Conservation (phyloP, 495 filamentous ascomycete species). For the Aspergillus heteromorphus region DNA sequence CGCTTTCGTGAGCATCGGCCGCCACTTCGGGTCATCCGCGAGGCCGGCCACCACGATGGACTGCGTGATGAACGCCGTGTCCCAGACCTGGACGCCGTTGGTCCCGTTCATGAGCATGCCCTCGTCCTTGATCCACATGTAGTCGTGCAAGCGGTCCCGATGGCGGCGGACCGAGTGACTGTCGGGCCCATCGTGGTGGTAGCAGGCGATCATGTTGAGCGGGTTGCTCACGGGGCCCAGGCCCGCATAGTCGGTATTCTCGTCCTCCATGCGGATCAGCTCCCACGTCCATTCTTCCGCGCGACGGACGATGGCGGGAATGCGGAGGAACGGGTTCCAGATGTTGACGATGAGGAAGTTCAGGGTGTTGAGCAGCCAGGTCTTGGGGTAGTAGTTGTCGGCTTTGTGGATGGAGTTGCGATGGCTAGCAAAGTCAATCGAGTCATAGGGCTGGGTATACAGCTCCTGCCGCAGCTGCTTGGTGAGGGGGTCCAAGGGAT, state of each 20-base stretch:
- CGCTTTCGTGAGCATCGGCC: conserved; percentile 76
- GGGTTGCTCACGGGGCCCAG: conserved; percentile 85
- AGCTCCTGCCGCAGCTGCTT: conserved; percentile 73
- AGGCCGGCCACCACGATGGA: conserved; percentile 73
- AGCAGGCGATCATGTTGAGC: conserved; percentile 81
- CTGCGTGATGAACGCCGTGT: conserved; percentile 86
- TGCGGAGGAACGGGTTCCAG: conserved; percentile 69
- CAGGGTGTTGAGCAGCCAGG: conserved; percentile 67
- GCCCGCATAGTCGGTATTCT: conserved; percentile 82
- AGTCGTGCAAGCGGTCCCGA: conserved; percentile 74
- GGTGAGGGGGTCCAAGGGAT: conserved; percentile 65
- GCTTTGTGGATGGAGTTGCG: conserved; percentile 73
- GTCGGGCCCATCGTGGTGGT: conserved; percentile 74
- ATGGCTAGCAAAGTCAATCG: conserved; percentile 69
- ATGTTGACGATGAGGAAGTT: conserved; percentile 74
- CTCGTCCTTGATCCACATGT: conserved; percentile 86
- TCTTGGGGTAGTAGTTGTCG: conserved; percentile 94
- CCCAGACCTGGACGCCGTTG: conserved; percentile 95
- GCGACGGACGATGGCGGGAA: conserved; percentile 48
- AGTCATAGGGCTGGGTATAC: conserved; percentile 72
- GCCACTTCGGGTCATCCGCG: conserved; percentile 69
- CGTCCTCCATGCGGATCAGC: conserved; percentile 82
- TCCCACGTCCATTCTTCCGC: conserved; percentile 73
- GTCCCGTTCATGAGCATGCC: conserved; percentile 95
- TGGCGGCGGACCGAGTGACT: conserved; percentile 72